Evolutionary conservation across 2,329 filamentous ascomycete species (phyloP), one percentile per base, ranked within the genome.

Genomic region (Endoconidiophora laricicola): DNA sequence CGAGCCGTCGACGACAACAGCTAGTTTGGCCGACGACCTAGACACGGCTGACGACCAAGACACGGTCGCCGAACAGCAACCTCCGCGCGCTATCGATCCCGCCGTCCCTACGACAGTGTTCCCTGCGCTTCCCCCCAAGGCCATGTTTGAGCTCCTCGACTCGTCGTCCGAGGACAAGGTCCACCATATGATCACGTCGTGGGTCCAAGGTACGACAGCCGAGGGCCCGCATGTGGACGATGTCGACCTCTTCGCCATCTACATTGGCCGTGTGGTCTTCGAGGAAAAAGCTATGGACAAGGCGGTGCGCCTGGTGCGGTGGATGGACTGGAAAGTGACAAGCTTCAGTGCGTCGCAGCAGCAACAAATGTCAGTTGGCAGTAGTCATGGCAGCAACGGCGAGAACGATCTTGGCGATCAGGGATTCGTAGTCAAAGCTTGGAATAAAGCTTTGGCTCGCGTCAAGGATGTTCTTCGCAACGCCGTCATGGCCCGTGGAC

Each of bases 271-370:
- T 23, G 85, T 96, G 0, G 72, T 94, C 0, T 54, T 66, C 1
- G 80, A 90, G 52, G 91, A 96, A 63, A 70, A 73, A 52, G 81
- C 95, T 60, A 71, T 91, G 65, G 73, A 73, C 4, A 94, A 94
- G 63, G 84, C 76, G 1, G 71, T 77, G 1, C 74, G 74, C 10
- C 64, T 91, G 16, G 73, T 83, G 10, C 77, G 71, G 56, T 94
- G 86, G 85, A 56, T 81, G 45, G 67, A 68, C 40, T 69, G 74
- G 58, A 55, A 79, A 18, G 68, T 79, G 5, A 10, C 22, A 6
- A 33, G 36, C n/a, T 20, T 48, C 65, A 4, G 66, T 62, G 52
- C 58, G 60, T 33, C 29, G 12, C 29, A 33, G 29, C 29, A 33
- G 29, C 12, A 7, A 9, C 29, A 43, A 4, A 43, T 24, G 22